A percentile compares a stretch with the other conserved stretches of the same genome.
These are phyloP conservation scores for Ceratobasidium sp. DNA, from an alignment of 1,284 basidiomycete species.

Conservation along the genomic window DNA sequence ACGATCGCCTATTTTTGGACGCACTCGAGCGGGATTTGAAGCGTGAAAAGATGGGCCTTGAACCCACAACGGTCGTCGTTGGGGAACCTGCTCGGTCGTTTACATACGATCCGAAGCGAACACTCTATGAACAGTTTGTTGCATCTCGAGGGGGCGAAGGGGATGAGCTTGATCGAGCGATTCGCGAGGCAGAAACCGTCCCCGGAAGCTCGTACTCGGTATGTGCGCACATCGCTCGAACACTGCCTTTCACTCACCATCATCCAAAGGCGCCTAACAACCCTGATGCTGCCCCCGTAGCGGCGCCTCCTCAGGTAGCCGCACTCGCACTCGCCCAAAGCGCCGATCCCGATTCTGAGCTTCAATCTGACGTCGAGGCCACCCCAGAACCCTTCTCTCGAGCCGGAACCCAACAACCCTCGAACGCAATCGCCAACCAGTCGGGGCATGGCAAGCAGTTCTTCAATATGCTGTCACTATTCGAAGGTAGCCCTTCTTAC, in stretches of 20 bases:
- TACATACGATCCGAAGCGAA: conserved; percentile 83
- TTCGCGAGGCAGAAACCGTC: conserved; percentile 56
- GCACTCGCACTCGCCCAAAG: background rate
- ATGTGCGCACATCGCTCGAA: background rate
- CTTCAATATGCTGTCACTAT: conserved; percentile 73
- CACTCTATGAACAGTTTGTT: conserved; percentile 85
- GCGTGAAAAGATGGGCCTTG: conserved; percentile 85
- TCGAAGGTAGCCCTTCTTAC: conserved; percentile 82
- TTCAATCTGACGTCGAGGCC: conserved; percentile 4
- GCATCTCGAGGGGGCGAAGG: conserved; percentile 63
- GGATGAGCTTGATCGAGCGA: conserved; percentile 59
- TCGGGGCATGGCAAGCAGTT: conserved; percentile 56
- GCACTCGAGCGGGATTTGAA: conserved; percentile 92
- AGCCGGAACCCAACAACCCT: conserved; percentile 2
- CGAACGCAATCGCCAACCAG: conserved; percentile 23
- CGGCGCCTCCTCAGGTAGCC: background rate
- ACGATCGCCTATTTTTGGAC: conserved; percentile 93
- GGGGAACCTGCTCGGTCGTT: conserved; percentile 84
- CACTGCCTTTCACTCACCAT: background rate
- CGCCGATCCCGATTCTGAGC: conserved; percentile 10
- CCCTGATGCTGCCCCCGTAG: background rate
- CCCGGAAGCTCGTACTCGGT: conserved; percentile 37
- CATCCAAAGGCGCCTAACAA: background rate
- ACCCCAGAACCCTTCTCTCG: conserved; percentile 11
- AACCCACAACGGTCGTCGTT: conserved; percentile 76